Base-by-base conservation (phyloP, 768 basidiomycete species). In the Ramaria rubella region DNA sequence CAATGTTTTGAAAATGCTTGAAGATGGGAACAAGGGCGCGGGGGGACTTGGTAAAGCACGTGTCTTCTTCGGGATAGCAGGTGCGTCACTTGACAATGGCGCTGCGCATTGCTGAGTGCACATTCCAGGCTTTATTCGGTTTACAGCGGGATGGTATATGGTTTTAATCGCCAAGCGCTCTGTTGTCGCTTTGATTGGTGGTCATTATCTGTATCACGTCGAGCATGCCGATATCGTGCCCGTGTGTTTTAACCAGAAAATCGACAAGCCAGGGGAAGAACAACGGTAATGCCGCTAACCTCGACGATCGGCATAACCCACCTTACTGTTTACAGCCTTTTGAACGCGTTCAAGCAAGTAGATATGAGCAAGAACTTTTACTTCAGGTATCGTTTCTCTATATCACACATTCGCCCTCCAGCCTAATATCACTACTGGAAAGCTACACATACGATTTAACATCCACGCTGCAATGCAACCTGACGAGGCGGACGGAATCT, bases 351-450 rank as follows among this genome's bases (percentile, higher is more conserved):
- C 76, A 94, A 93, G 67, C 91, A 94, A 69, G 94, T 97, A 1
- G 95, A 99, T 65, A 83, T 98, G 79, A 86, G 88, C n/a, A 97
- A 97, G 73, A 97, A 98, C 73, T 98, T 98, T 68, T 99, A 97
- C 72, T 97, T 97, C 72, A 94, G 90, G 91, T 91, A 61, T 33
- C 1, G 27, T 26, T 21, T 42, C 34, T 29, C n/a, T 6, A 24
- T 17, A 17, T 54, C 7, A 9, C 4, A 15, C 27, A 24, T 42
- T 42, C n/a, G 36, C 11, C 9, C 23, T 24, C 17, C 21, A 30
- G 14, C 38, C 7, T 21, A 34, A 21, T 33, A 21, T 33, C 21
- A 4, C 14, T 7, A 14, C 3, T 42, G 4, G 31, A 14, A 60
- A 95, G 94, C 62, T 94, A 97, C 67, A 92, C 94, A 0, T 99